Base-by-base conservation (phyloP, 2,329 filamentous ascomycete species). In the Diplodia seriata region DNA sequence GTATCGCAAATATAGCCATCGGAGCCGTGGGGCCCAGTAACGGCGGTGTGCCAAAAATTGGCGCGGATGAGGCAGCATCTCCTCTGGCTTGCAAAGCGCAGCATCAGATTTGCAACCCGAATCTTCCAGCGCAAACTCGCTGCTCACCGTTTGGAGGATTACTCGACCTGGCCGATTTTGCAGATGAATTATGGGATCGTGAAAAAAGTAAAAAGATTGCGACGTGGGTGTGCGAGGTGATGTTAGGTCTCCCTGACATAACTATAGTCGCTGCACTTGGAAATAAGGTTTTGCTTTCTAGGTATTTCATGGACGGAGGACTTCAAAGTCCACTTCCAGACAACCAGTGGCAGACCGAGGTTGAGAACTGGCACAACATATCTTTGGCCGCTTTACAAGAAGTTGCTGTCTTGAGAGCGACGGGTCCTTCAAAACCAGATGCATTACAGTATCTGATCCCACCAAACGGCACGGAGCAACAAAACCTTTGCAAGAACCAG, bases 301-400 rank as follows among this genome's bases (percentile, higher is more conserved):
- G 23, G 23, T 29, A 14, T 14, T 26, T 3, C 11, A 23, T 53
- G 15, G 4, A 0, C 3, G 9, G 11, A 18, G 70, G 70, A 8
- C 3, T 62, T 3, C 70, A 71, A 26, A 65, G 57, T 2, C 66
- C 68, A 9, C 63, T 73, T 2, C 69, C 71, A 8, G 29, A 50
- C 26, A 70, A 71, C 43, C 71, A 73, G 53, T 72, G 72, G 71
- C 67, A 72, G 49, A 9, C 69, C 8, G 72, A 73, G 26, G 56
- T 69, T 8, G 69, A 70, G 26, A 23, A 69, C 29, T 68, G 55
- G 67, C 26, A 68, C 38, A 68, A 56, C 38, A 65, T 54, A 20
- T 55, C 65, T 7, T 33, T 73, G 3, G 71, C 72, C 15, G 31
- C 26, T 8, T 12, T 71, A 8, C 72, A 73, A 40, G 4, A 20